Evolutionary conservation across 2,329 filamentous ascomycete genomes (phyloP).

Genomic region (Fusarium globosum): DNA sequence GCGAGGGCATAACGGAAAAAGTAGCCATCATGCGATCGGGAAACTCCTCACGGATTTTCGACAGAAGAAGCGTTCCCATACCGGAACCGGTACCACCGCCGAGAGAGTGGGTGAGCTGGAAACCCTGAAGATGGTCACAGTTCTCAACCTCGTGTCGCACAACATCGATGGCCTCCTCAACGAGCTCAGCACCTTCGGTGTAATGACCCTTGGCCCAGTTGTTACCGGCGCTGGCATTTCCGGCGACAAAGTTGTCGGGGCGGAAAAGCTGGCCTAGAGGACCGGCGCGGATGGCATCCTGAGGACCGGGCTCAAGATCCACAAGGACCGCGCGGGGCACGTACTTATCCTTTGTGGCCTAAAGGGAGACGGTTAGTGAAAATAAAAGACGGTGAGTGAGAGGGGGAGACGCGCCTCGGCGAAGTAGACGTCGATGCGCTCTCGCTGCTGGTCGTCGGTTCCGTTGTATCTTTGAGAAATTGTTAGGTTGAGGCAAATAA

Average conservation of each 20-base stretch:
- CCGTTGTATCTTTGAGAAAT: conserved; percentile 72
- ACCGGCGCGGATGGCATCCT: conserved; percentile 98
- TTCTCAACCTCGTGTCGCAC: conserved; percentile 98
- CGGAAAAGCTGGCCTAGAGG: conserved; percentile 99
- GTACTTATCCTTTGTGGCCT: conserved; percentile 98
- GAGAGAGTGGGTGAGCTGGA: conserved; percentile 99
- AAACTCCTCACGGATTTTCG: conserved; percentile 99
- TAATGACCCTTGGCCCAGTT: conserved; percentile 99
- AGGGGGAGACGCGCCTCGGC: conserved; percentile 66
- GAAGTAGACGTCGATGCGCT: conserved; percentile 99
- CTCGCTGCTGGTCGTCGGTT: conserved; percentile 96
- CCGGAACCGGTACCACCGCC: conserved; percentile 99
- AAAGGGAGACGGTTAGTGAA: conserved; percentile 16
- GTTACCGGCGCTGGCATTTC: conserved; percentile 99
- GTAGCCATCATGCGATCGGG: conserved; percentile 99
- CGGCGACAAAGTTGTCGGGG: conserved; percentile 99
- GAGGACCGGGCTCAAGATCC: conserved; percentile 98
- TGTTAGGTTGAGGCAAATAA: conserved; percentile 13
- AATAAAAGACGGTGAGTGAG: not conserved
- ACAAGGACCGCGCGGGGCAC: conserved; percentile 99
- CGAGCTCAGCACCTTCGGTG: conserved; percentile 98
- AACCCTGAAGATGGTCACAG: conserved; percentile 99
- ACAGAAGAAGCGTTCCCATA: conserved; percentile 99
- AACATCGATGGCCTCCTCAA: conserved; percentile 97
- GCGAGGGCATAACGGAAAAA: conserved; percentile 97